Percentiles rank a stretch among this genome's conserved stretches.
phyloP scores from a whole-genome alignment of 768 basidiomycete genomes.

The Leccinellum rugosiceps region DNA sequence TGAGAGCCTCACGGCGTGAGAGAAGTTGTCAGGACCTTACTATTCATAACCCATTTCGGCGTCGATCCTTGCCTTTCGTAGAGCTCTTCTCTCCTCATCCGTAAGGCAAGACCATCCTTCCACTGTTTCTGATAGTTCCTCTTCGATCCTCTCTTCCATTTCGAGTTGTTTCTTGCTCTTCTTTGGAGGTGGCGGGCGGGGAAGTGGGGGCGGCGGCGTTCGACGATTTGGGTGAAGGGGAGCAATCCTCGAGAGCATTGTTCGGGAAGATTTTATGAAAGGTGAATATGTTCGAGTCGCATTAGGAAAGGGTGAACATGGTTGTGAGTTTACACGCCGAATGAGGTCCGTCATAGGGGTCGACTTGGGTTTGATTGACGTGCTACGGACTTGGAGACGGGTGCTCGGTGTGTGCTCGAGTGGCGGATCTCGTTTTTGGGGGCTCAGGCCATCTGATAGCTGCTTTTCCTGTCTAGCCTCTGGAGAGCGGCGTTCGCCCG shows the following conservation, averaged over 20 bases:
- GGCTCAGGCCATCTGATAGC: conserved; percentile 1
- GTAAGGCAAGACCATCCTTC: conserved; percentile 55
- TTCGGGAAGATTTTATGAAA: conserved; percentile 60
- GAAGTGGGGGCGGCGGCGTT: conserved; percentile 70
- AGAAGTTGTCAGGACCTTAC: not conserved
- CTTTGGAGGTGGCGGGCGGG: conserved; percentile 66
- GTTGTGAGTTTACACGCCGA: conserved; percentile 63
- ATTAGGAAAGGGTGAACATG: conserved; percentile 49
- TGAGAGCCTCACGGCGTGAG: not conserved
- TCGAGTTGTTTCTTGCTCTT: conserved; percentile 79
- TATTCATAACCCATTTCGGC: conserved; percentile 60
- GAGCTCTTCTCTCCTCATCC: conserved; percentile 44
- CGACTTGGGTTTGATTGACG: conserved; percentile 51
- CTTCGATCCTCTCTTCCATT: conserved; percentile 76
- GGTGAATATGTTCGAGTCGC: conserved; percentile 51
- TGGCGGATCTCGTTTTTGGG: not conserved
- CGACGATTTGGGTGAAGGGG: conserved; percentile 72
- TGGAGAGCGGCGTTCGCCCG: not conserved
- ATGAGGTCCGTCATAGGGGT: conserved; percentile 77
- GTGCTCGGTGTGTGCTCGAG: conserved; percentile 10
- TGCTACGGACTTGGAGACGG: conserved; percentile 19
- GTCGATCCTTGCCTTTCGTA: conserved; percentile 61
- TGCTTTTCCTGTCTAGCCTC: conserved; percentile 12
- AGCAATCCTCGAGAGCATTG: conserved; percentile 62
- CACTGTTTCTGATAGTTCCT: conserved; percentile 69